Percentiles rank a stretch among this genome's conserved stretches.
Conservation (phyloP, 176 grass and related monocot species). For the Oryza rufipogon region DNA sequence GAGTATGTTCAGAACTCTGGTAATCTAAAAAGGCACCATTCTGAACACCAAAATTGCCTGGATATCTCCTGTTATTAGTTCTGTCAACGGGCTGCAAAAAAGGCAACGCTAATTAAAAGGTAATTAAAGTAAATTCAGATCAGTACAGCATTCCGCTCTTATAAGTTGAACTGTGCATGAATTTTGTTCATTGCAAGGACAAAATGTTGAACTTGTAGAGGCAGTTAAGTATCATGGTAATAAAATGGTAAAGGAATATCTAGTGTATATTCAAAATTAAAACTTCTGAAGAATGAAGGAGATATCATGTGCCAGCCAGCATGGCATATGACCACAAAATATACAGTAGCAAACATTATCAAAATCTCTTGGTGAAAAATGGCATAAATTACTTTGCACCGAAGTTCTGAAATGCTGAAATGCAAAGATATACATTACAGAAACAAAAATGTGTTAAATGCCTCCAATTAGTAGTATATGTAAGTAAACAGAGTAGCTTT, state of each 20-base stretch:
- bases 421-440: background rate
- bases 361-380: slow-evolving; percentile 12
- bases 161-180: slow-evolving; percentile 14
- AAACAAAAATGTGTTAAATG: background rate
- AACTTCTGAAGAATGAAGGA: slow-evolving; percentile 20
- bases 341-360: background rate
- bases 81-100: slow-evolving; percentile 61
- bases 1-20: slow-evolving; percentile 51
- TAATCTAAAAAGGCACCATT: slow-evolving; percentile 46
- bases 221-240: slow-evolving; percentile 11
- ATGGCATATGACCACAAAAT: slow-evolving; percentile 11
- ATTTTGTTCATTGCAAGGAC: slow-evolving; percentile 3
- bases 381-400: slow-evolving; percentile 26
- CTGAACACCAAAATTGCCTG: slow-evolving; percentile 49
- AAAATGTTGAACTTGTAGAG: slow-evolving; percentile 18
- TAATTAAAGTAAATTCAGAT: slow-evolving; percentile 14
- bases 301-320: background rate
- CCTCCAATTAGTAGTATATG: slow-evolving; percentile 10
- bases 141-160: background rate
- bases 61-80: slow-evolving; percentile 52
- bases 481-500: background rate
- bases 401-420: slow-evolving; percentile 33
- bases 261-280: background rate
- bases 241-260: slow-evolving; percentile 11
- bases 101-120: slow-evolving; percentile 11